Conservation (phyloP, 177 flowering plant species). For the Telopea speciosissima region DNA sequence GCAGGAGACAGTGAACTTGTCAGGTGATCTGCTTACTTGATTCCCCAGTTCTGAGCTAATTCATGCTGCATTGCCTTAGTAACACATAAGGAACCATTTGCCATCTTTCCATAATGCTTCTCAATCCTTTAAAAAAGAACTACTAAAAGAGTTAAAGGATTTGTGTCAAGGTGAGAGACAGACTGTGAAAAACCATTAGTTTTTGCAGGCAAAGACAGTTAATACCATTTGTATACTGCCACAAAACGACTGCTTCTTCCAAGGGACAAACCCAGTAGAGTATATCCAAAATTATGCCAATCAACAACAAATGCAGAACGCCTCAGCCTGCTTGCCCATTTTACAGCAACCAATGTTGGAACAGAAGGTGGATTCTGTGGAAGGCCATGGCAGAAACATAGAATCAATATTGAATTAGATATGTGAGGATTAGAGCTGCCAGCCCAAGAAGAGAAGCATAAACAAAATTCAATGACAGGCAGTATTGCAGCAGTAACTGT, state of each 20-base stretch:
- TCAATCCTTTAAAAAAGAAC: constrained; percentile 49
- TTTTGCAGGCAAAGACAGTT: neutral
- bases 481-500: too few relatives aligned
- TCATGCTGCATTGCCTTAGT: constrained; percentile 98
- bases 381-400: constrained; percentile 6
- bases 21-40: constrained; percentile 44
- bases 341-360: constrained; percentile 85
- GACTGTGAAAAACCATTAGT: neutral
- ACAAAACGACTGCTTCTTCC: constrained; percentile 81
- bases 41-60: constrained; percentile 89
- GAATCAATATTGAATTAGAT: neutral
- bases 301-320: constrained; percentile 57
- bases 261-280: constrained; percentile 67
- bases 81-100: constrained; percentile 85
- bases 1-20: neutral
- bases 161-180: neutral
- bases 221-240: constrained; percentile 67
- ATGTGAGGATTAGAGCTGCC: neutral
- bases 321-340: constrained; percentile 82
- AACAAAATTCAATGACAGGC: neutral
- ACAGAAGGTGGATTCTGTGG: constrained; percentile 93
- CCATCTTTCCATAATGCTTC: constrained; percentile 75
- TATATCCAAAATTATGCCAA: constrained; percentile 97
- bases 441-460: neutral
- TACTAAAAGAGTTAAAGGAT: neutral